phyloP scores from a whole-genome alignment of 2,329 filamentous ascomycete genomes.

The Cordyceps militaris region DNA sequence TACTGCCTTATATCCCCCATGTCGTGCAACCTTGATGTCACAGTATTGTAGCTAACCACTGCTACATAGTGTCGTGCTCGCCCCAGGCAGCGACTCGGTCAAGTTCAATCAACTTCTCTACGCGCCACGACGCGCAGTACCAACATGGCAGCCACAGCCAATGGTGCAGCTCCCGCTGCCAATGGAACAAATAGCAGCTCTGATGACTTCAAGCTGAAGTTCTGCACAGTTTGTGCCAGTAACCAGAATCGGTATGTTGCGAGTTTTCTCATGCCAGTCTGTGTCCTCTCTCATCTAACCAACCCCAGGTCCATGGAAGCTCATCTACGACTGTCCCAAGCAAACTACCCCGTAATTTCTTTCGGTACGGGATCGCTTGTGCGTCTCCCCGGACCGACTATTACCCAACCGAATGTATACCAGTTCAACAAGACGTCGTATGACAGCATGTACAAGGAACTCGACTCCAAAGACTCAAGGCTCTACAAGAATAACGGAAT shows the following conservation, averaged over 20 bases:
- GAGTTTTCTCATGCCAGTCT: slow-evolving; percentile 5
- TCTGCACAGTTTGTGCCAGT: slow-evolving; percentile 97
- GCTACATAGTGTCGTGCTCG: neutral
- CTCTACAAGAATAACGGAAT: slow-evolving; percentile 90
- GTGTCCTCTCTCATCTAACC: neutral
- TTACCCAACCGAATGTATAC: slow-evolving; percentile 94
- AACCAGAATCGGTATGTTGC: slow-evolving; percentile 84
- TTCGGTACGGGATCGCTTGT: slow-evolving; percentile 96
- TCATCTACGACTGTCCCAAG: slow-evolving; percentile 83
- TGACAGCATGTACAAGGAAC: slow-evolving; percentile 86
- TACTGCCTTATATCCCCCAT: neutral
- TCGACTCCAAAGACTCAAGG: slow-evolving; percentile 75
- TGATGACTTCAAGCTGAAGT: slow-evolving; percentile 78
- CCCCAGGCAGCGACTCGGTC: slow-evolving; percentile 9
- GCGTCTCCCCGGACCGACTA: slow-evolving; percentile 82
- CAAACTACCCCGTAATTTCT: slow-evolving; percentile 90
- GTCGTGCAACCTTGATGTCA: neutral
- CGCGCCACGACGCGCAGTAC: neutral
- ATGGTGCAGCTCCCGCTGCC: slow-evolving; percentile 30
- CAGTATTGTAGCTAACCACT: slow-evolving; percentile 8
- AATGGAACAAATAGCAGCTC: slow-evolving; percentile 43
- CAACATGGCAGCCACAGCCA: slow-evolving; percentile 34
- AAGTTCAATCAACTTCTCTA: slow-evolving; percentile 11
- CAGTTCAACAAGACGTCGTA: slow-evolving; percentile 97
- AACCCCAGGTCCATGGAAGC: slow-evolving; percentile 82